A percentile compares a stretch with the other conserved stretches of the same genome.
phyloP scores from a whole-genome alignment of 2,329 filamentous ascomycete species.

The Teratosphaeria zuluensis region DNA sequence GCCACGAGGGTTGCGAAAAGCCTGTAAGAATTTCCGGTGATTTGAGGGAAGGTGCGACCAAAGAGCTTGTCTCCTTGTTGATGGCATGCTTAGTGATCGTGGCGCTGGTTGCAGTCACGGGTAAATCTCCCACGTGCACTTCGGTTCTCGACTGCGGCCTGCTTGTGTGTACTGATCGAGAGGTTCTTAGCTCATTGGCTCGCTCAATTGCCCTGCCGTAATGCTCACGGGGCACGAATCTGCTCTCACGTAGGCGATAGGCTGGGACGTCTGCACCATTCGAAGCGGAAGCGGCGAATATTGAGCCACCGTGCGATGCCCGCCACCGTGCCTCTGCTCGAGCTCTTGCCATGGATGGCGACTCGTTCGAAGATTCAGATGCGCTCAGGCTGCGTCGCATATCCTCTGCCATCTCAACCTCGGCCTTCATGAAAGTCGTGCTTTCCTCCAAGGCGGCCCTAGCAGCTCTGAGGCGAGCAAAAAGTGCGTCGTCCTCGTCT shows the following conservation, averaged over 20 bases:
- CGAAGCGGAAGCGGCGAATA: background rate
- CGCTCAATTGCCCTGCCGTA: slow-evolving; percentile 26
- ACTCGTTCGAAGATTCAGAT: slow-evolving; percentile 19
- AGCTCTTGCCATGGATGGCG: slow-evolving; percentile 23
- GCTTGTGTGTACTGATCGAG: slow-evolving; percentile 12
- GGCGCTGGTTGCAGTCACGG: background rate
- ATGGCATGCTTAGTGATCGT: background rate
- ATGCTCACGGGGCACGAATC: slow-evolving; percentile 27
- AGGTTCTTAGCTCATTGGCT: slow-evolving; percentile 18
- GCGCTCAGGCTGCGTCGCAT: slow-evolving; percentile 13
- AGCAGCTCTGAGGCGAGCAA: slow-evolving; percentile 24
- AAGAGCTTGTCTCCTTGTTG: background rate
- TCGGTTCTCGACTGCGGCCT: slow-evolving; percentile 9
- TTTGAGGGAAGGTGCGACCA: background rate
- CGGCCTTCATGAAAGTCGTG: slow-evolving; percentile 7
- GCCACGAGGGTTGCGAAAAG: background rate
- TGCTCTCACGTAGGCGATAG: slow-evolving; percentile 27
- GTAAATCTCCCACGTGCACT: background rate
- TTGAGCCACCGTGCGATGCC: slow-evolving; percentile 8
- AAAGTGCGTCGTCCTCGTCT: slow-evolving; percentile 23
- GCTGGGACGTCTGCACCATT: slow-evolving; percentile 21
- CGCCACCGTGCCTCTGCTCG: slow-evolving; percentile 22
- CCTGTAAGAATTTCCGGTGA: background rate
- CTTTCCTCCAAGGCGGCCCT: slow-evolving; percentile 19
- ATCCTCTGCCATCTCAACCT: slow-evolving; percentile 12